Percentiles rank a stretch among this genome's conserved stretches.
Evolutionary conservation across 78 protist genomes (phyloP).

Genomic region (Dictyostelium discoideum): dicty_2.7 NC_007091.3:4967001-4967500

Average conservation of each 20-base stretch:
- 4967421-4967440: constrained; percentile 16
- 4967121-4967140: neutral
- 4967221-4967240: constrained; percentile 54
- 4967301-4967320: constrained; percentile 80
- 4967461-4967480: constrained; percentile 49
- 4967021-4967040: neutral
- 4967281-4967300: constrained; percentile 78
- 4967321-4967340: constrained; percentile 85
- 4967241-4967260: constrained; percentile 70
- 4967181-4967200: constrained; percentile 17
- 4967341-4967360: constrained; percentile 80
- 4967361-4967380: constrained; percentile 52
- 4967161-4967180: neutral
- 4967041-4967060: neutral
- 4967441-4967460: constrained; percentile 30
- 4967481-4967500: constrained; percentile 59
- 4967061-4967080: neutral
- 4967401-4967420: constrained; percentile 41
- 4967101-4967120: constrained; percentile 19
- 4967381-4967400: constrained; percentile 30
- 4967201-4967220: constrained; percentile 82
- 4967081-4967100: constrained; percentile 25
- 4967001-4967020: neutral
- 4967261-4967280: constrained; percentile 74
- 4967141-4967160: constrained; percentile 36